phyloP scores from a whole-genome alignment of 148 eudicot species.

The Salicornia ramosissima region DNA sequence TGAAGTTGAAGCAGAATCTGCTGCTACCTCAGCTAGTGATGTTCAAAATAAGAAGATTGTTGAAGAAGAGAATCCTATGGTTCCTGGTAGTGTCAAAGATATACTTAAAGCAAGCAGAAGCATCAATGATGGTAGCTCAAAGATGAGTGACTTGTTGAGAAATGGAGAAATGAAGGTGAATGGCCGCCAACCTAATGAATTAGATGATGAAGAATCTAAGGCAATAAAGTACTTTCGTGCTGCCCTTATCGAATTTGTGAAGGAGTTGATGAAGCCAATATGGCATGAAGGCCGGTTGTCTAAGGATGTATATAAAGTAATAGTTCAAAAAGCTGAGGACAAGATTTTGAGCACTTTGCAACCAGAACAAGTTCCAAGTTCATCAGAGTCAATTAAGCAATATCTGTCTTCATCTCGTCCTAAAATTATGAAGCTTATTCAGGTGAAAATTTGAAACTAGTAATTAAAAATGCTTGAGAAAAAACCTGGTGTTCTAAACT shows the following conservation, averaged over 20 bases:
- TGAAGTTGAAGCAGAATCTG: constrained; percentile 42
- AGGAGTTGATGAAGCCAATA: constrained; percentile 71
- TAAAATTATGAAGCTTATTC: constrained; percentile 81
- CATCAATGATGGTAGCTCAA: constrained; percentile 23
- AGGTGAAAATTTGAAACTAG: constrained; percentile 48
- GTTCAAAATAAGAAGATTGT: constrained; percentile 29
- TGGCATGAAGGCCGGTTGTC: constrained; percentile 81
- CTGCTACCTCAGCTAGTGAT: constrained; percentile 39
- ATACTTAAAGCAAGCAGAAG: constrained; percentile 27
- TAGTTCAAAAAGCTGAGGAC: constrained; percentile 81
- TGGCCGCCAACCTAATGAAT: constrained; percentile 34
- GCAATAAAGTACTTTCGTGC: constrained; percentile 63
- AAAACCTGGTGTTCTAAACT: constrained; percentile 18
- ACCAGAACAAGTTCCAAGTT: constrained; percentile 57
- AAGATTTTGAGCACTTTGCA: constrained; percentile 68
- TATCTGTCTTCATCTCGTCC: constrained; percentile 57
- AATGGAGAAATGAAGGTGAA: constrained; percentile 37
- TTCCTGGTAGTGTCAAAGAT: constrained; percentile 35
- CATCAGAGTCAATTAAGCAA: constrained; percentile 47
- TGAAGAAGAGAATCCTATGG: constrained; percentile 38
- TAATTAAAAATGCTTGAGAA: constrained; percentile 11
- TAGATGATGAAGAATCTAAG: constrained; percentile 53
- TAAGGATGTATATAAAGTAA: constrained; percentile 80
- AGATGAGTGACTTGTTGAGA: constrained; percentile 27
- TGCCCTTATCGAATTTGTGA: constrained; percentile 74